Evolutionary conservation across 306 rosid genomes (phyloP).

Genomic region (Citrullus colocynthis): DNA sequence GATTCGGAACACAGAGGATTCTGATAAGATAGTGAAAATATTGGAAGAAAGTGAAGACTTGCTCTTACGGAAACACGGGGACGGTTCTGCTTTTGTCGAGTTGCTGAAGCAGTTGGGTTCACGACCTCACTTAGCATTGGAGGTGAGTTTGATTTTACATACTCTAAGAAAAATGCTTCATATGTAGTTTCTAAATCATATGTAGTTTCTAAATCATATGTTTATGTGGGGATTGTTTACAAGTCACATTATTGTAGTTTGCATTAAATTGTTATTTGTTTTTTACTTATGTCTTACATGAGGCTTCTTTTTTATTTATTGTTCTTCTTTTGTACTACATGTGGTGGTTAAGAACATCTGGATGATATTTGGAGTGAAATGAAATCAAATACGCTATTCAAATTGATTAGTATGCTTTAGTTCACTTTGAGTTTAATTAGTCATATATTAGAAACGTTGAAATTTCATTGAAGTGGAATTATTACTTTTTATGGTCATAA

Average conservation of each 20-base stretch:
- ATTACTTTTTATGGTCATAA: neutral
- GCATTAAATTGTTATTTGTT: neutral
- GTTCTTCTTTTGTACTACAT: neutral
- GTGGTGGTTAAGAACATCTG: neutral
- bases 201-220: neutral
- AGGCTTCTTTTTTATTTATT: neutral
- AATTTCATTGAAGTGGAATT: neutral
- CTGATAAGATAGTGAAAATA: constrained; percentile 13
- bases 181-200: neutral
- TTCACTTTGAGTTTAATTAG: neutral
- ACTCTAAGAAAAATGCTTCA: neutral
- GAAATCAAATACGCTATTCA: neutral
- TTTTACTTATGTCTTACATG: neutral
- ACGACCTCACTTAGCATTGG: constrained; percentile 33
- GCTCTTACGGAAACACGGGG: constrained; percentile 2
- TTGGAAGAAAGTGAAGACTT: constrained; percentile 23
- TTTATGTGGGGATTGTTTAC: neutral
- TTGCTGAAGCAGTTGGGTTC: constrained; percentile 41
- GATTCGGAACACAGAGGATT: constrained; percentile 14
- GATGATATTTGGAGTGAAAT: neutral
- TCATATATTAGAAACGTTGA: neutral
- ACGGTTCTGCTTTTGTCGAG: constrained; percentile 21
- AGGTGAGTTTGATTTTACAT: constrained; percentile 23
- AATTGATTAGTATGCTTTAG: neutral
- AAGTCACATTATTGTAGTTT: neutral